A percentile compares a stretch with the other conserved stretches of the same genome.
Conservation (phyloP, 2,329 filamentous ascomycete genomes). For the Penicillium sp. region DNA sequence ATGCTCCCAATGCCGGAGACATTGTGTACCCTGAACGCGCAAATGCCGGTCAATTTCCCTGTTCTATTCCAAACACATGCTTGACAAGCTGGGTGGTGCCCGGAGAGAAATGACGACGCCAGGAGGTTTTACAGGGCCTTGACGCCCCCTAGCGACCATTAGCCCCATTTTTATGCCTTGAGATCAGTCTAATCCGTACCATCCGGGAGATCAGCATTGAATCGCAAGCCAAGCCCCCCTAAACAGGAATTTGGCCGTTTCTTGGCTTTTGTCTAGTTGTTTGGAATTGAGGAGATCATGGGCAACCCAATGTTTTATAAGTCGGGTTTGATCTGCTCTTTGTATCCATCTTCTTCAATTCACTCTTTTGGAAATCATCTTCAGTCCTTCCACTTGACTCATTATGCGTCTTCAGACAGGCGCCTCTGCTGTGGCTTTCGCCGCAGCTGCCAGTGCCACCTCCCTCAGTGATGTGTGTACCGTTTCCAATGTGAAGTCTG, state of each 20-base stretch:
- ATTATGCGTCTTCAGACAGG: slow-evolving; percentile 24
- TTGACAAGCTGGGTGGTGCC: not conserved
- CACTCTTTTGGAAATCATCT: not conserved
- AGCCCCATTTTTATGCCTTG: slow-evolving; percentile 1
- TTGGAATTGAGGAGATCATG: not conserved
- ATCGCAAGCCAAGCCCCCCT: not conserved
- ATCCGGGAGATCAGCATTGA: slow-evolving; percentile 10
- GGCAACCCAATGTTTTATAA: not conserved
- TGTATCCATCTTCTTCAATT: not conserved
- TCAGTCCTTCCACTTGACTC: slow-evolving; percentile 3
- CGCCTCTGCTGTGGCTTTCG: slow-evolving; percentile 20
- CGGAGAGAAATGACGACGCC: slow-evolving; percentile 12
- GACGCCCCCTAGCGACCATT: not conserved
- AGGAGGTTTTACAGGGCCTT: not conserved
- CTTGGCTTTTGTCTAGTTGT: not conserved
- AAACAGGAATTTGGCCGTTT: slow-evolving; percentile 3
- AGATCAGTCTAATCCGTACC: slow-evolving; percentile 3
- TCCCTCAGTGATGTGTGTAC: slow-evolving; percentile 47
- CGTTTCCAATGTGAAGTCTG: slow-evolving; percentile 43
- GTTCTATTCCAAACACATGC: slow-evolving; percentile 6
- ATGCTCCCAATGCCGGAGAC: not conserved
- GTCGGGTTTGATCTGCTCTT: not conserved
- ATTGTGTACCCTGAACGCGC: not conserved
- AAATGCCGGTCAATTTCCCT: not conserved
- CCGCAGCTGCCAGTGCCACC: slow-evolving; percentile 31